phyloP scores from a whole-genome alignment of 345 rosid genomes.

The Draba incana region DNA sequence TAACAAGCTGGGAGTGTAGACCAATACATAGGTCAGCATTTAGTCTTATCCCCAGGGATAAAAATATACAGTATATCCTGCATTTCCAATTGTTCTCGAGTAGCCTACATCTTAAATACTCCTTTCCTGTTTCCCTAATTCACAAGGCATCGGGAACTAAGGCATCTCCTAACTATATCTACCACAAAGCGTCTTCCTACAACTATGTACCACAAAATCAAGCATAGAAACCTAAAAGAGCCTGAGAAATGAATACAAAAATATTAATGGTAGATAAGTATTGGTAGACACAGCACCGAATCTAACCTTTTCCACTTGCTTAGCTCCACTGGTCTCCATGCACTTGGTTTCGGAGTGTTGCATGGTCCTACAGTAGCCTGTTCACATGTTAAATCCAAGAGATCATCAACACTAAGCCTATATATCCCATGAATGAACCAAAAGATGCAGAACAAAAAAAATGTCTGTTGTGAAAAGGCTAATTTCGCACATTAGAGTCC shows the following conservation, averaged over 20 bases:
- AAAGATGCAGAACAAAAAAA: neutral
- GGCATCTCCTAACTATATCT: neutral
- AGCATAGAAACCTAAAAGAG: constrained; percentile 25
- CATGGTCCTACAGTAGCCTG: constrained; percentile 97
- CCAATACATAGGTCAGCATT: constrained; percentile 5
- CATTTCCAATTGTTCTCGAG: constrained; percentile 16
- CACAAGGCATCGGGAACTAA: constrained; percentile 19
- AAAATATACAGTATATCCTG: constrained; percentile 21
- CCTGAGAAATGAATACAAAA: neutral
- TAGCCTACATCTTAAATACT: constrained; percentile 17
- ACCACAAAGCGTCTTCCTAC: constrained; percentile 14
- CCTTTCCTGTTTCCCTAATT: neutral
- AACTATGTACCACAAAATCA: constrained; percentile 22
- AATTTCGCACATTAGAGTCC: neutral
- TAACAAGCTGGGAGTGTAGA: constrained; percentile 20
- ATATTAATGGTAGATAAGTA: neutral
- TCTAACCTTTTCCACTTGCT: constrained; percentile 96
- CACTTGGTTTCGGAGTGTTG: constrained; percentile 81
- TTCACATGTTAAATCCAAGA: constrained; percentile 40
- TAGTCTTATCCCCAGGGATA: constrained; percentile 15
- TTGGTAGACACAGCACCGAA: constrained; percentile 17
- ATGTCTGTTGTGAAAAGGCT: neutral
- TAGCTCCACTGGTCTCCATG: constrained; percentile 95
- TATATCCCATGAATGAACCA: constrained; percentile 14
- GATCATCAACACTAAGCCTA: constrained; percentile 32